Base-by-base conservation (phyloP, 495 filamentous ascomycete species). In the Penicillium soppii region DNA sequence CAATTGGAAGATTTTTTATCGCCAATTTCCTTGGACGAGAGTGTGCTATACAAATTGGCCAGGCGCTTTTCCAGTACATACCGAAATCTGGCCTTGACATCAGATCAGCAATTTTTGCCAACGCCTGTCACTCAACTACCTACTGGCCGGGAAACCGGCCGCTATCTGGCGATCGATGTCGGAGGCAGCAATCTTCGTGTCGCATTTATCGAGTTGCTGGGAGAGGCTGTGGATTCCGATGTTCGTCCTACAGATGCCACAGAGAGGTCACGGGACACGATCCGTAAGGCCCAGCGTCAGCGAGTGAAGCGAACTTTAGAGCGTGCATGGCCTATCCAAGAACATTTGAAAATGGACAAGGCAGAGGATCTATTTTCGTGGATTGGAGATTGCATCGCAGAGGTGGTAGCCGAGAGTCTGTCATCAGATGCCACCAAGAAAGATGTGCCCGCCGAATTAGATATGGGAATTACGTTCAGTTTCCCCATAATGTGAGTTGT, bases 391-490 rank as follows among this genome's bases (percentile, higher is more conserved):
- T 85, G 83, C 57, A 88, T 92, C 45, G 85, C 83, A 8, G 77
- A 89, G 48, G 86, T 92, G 12, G 84, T 95, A 10, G 72, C 72
- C 3, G 76, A 73, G 46, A 79, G 75, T 43, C 55, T 82, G 21
- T 67, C 63, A 2, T 74, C 69, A 15, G 72, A 75, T 43, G 68
- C 66, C 8, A 75, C 73, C 12, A 67, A 65, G 42, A 67, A 69
- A 29, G 62, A 70, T 35, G 59, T 80, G 23, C 73, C 73, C 6
- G 72, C 79, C 26, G 82, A 82, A 58, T 59, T 92, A 40, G 81
- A 86, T 30, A 80, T 92, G 73, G 90, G 90, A 2, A 86, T 95
- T 33, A 90, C 90, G 12, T 95, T 92, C 65, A 89, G 85, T 70
- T 95, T 95, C 57, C 89, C 90, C 10, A 91, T 92, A 71, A 81